Evolutionary conservation across 1,284 basidiomycete genomes (phyloP), one percentile per base, ranked within the genome.

Genomic region (Taiwanofungus camphoratus): DNA sequence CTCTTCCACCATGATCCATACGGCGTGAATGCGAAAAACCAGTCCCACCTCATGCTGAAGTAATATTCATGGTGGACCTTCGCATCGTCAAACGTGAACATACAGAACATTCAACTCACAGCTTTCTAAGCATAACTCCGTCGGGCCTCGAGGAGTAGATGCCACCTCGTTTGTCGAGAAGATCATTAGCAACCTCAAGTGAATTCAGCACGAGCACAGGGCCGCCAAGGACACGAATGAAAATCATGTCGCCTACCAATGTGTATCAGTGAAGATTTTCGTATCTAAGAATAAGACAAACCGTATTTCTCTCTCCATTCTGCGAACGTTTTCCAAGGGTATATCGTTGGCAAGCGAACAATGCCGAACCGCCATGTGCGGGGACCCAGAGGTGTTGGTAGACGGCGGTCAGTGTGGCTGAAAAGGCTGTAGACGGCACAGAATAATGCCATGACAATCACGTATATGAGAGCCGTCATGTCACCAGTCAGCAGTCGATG

Each of bases 121-220:
- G 53, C 32, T 73, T 66, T 21, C 63, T 64, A 11, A 71, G 60
- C 73, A 75, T 73, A 3, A 69, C 67, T 45, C 69, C 54, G 20
- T 53, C 38, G n/a, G 64, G 64, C 36, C 62, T 55, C 24, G 66
- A 70, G n/a, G 74, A 76, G 52, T 75, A 75, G 4, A 69, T 70
- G 13, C 68, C 64, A 6, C 69, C 70, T n/a, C 69, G 67, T 49
- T 75, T 76, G 50, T 76, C 74, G 16, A 77, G 61, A 6, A 76
- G 58, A 50, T 76, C 73, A 66, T 70, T 72, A 13, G 70, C 71
- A 5, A 66, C 66, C 49, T 71, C 67, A 0, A 71, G 72, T 6
- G 65, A 45, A 36, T 56, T 52, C 15, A 55, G 24, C 38, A 46
- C 36, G 30, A 46, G 24, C 16, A 52, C 49, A 3, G 53, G 47